A percentile compares a stretch with the other conserved stretches of the same genome.
Evolutionary conservation across 148 eudicot species (phyloP).

Genomic region (Cornus suecica): DNA sequence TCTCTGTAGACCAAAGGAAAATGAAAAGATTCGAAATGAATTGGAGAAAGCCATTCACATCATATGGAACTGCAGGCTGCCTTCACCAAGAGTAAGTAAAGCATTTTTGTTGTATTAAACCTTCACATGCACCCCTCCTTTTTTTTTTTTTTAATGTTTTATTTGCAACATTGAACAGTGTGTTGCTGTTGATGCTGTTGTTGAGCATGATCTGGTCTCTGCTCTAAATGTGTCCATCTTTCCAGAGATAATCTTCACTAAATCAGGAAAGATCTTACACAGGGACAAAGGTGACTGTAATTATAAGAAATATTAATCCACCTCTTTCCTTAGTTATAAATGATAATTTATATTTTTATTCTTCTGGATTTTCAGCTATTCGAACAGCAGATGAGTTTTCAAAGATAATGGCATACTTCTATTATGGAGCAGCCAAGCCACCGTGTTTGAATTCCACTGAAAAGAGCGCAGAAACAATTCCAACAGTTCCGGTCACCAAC

Average conservation of each 20-base stretch:
- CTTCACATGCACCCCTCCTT: not conserved
- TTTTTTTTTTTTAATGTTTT: constrained; percentile 6
- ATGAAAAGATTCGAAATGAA: constrained; percentile 72
- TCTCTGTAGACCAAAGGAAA: constrained; percentile 76
- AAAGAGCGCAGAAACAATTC: constrained; percentile 57
- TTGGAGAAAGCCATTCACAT: constrained; percentile 88
- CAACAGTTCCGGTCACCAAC: constrained; percentile 31
- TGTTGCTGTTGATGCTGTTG: constrained; percentile 88
- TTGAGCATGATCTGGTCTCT: constrained; percentile 73
- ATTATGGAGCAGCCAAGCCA: constrained; percentile 88
- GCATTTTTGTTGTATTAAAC: not conserved
- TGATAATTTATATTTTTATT: not conserved
- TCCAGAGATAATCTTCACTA: constrained; percentile 89
- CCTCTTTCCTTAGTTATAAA: not conserved
- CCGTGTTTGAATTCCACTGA: constrained; percentile 37
- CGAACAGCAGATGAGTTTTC: constrained; percentile 85
- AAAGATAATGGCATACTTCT: constrained; percentile 94
- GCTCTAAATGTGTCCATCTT: constrained; percentile 70
- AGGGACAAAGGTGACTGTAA: constrained; percentile 72
- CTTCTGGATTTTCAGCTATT: constrained; percentile 35
- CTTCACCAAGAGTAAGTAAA: constrained; percentile 87
- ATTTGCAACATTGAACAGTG: constrained; percentile 46
- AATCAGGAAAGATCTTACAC: constrained; percentile 86
- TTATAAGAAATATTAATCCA: not conserved
- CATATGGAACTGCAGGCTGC: constrained; percentile 94